Evolutionary conservation across 2,329 filamentous ascomycete species (phyloP), one percentile per base, ranked within the genome.

Genomic region (Fusarium setosum): DNA sequence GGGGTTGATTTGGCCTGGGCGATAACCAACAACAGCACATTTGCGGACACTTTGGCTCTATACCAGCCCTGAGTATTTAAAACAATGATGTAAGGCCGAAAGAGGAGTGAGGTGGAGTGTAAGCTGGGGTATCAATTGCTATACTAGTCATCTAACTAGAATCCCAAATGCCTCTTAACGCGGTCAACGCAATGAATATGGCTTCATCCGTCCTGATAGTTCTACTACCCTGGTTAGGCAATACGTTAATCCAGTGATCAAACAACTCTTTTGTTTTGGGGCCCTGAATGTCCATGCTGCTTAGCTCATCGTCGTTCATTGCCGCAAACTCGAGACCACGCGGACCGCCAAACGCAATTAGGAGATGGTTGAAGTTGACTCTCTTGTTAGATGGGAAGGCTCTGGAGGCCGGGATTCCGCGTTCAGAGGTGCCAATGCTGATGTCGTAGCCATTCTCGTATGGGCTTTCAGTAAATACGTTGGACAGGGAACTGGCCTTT

Each of bases 161-260:
- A 29, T 81, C 79, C 87, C 83, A 90, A 58, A 90, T 68, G 59
- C 81, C 83, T 72, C 89, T 86, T 73, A 96, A 73, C 3, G 88
- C 87, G 72, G 90, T 90, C 74, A 96, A 76, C 0, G 89, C 92
- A 73, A 96, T 87, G 80, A 91, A 92, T 17, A 96, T 79, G 2
- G 93, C 92, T 79, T 97, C 93, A 70, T 96, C 93, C 0, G 93
- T 96, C 63, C 92, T 82, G 63, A 97, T 95, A 1, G 90, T 93
- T 70, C 93, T 83, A 74, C 92, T 95, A 1, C 92, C 93, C 76
- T 96, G 93, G 1, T 88, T 88, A 4, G 92, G 92, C 65, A 94
- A 83, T 41, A 96, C 84, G 75, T 97, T 92, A 17, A 96, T 83
- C 92, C 92, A 96, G 68, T 90, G 84, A 76, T 97, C 93, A 74